Base-by-base conservation (phyloP, 1,139 yeast species). In the Trichomonascaceae sp. region DNA sequence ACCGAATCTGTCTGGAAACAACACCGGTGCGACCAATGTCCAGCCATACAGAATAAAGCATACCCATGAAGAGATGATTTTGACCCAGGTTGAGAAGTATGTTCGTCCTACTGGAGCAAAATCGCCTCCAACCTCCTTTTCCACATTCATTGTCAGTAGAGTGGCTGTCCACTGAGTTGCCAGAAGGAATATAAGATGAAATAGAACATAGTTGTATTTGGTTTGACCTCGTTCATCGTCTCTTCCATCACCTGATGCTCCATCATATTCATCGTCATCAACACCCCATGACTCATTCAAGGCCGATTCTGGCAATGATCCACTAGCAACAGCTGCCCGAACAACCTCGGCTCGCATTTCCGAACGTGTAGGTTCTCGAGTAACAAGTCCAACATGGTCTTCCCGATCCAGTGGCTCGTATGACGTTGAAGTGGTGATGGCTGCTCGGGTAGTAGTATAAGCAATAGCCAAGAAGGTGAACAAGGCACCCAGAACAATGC, bases 111-210 rank as follows among this genome's bases (percentile, higher is more conserved):
- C 99, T 0, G 99, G 99, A 7, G 90, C 85, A 66, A 95, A 95
- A 60, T 89, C 95, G 7, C 95, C 96, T 51, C 82, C 79, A 58
- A 85, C 86, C 62, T 88, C 96, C 62, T 85, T 84, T 54, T 86
- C 84, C 36, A 93, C 97, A 65, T 91, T 93, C 70, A 90, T 87
- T 0, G 99, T 95, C 57, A 95, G 76, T 59, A 95, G 75, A 0
- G 96, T 90, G 1, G 99, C 97, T 50, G 93, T 91, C 81, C 96
- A 95, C 70, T 93, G 99, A 0, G 99, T 93, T 0, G 99, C 99
- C 60, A 95, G 76, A 68, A 95, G 84, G 77, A 95, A 95, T 43
- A 95, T 87, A 36, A 91, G 68, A 69, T 95, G 99, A 77, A 93
- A 95, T 53, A 91, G 73, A 2, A 90, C 79, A 69, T 93, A 93